Evolutionary conservation across 139 green algal genomes (phyloP), one percentile per base, ranked within the genome.

Genomic region (Eudorina sp.): DNA sequence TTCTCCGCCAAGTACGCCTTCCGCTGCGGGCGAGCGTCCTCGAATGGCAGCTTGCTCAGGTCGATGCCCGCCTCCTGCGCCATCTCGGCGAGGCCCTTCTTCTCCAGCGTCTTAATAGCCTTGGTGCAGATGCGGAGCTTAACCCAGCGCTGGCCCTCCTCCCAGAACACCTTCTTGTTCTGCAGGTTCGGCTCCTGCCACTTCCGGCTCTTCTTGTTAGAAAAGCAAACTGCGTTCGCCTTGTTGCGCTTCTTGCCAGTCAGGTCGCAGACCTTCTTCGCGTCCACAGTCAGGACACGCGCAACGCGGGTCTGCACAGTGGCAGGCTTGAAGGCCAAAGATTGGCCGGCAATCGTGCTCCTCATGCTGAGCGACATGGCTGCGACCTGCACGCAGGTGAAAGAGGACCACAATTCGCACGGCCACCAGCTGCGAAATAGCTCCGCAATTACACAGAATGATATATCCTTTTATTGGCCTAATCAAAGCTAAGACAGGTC

Each of bases 191-290:
- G 93, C 79, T 98, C 90, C 93, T 99, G 98, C 92, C 97, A 95
- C 89, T 98, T 98, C 92, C 98, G 97, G 93, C 96, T 99, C 77
- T 98, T 94, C 93, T 98, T 99, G 95, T 99, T 97, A 21, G 97
- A 99, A 94, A 99, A 99, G 68, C 95, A 98, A 9, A 99, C 96
- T 7, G 90, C 85, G 90, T 98, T 98, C 43, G 96, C 98, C 90
- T 99, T 99, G 96, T 99, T 99, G 81, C 95, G 93, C 90, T 96
- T 97, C 92, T 97, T 97, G 86, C 97, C 98, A 8, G 98, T 98
- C 19, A 98, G 92, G 48, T 98, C 86, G 89, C 96, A 99, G 70
- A 94, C 90, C 76, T 96, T 92, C 83, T 82, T 88, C 36, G 66
- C 68, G 48, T 80, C 68, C 83, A 88, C 83, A 29, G 83, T 82